Percentiles rank a stretch among this genome's conserved stretches.
phyloP scores from a whole-genome alignment of 2,329 filamentous ascomycete genomes.

The Fusarium nygamai region DNA sequence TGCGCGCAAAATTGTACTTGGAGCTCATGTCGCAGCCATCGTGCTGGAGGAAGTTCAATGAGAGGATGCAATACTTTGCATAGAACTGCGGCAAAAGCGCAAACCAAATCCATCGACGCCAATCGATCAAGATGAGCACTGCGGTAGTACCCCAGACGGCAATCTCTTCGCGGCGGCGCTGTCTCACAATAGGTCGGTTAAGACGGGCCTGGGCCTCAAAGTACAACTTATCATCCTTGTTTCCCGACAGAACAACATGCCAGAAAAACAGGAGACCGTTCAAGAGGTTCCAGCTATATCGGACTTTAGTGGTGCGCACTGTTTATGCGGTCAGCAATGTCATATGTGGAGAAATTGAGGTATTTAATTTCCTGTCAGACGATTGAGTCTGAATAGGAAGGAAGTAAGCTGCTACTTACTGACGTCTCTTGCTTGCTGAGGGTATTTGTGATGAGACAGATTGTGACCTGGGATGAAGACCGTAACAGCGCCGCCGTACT shows the following conservation, averaged over 20 bases:
- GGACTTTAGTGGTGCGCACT: constrained; percentile 24
- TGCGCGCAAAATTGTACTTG: constrained; percentile 21
- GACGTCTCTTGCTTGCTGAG: constrained; percentile 18
- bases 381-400: not conserved
- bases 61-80: constrained; percentile 15
- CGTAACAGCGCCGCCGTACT: constrained; percentile 16
- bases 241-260: constrained; percentile 10
- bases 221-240: constrained; percentile 17
- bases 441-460: constrained; percentile 23
- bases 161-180: constrained; percentile 8
- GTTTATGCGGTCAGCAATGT: not conserved
- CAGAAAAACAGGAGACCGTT: constrained; percentile 15
- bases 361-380: not conserved
- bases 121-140: constrained; percentile 2
- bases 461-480: constrained; percentile 20
- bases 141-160: constrained; percentile 9
- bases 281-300: constrained; percentile 22
- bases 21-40: constrained; percentile 23
- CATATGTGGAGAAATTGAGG: not conserved
- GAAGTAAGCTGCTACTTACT: constrained; percentile 3
- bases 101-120: constrained; percentile 25
- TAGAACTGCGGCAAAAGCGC: constrained; percentile 10
- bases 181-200: constrained; percentile 11
- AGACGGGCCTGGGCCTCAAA: constrained; percentile 16
- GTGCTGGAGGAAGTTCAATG: constrained; percentile 17